Evolutionary conservation across 805 yeast species (phyloP).

Genomic region (Candida schatavii): DNA sequence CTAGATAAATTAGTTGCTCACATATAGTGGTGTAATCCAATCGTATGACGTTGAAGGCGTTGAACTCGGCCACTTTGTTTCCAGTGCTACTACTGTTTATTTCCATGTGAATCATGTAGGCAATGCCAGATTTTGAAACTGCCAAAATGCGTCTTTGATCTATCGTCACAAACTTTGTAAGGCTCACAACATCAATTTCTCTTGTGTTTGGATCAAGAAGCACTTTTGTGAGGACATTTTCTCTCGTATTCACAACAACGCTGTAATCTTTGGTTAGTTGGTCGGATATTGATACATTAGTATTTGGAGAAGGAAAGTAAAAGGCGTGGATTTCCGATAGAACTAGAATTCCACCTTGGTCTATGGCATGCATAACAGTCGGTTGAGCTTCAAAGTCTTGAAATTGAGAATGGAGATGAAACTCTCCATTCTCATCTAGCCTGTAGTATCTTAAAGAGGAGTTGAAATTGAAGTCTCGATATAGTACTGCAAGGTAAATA

Average conservation of each 20-base stretch:
- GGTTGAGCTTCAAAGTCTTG: constrained; percentile 31
- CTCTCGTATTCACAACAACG: constrained; percentile 11
- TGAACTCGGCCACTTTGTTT: neutral
- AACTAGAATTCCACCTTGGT: constrained; percentile 24
- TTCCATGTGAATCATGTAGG: constrained; percentile 23
- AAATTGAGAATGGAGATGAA: constrained; percentile 19
- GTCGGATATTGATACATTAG: neutral
- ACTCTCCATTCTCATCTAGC: constrained; percentile 9
- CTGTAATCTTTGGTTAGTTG: constrained; percentile 3
- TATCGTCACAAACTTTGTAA: constrained; percentile 16
- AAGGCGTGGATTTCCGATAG: constrained; percentile 23
- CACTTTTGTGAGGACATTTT: constrained; percentile 19
- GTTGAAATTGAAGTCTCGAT: constrained; percentile 32
- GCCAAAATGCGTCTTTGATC: constrained; percentile 27
- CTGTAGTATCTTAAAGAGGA: constrained; percentile 29
- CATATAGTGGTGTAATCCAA: constrained; percentile 33
- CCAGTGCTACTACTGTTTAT: neutral
- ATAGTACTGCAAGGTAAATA: constrained; percentile 21
- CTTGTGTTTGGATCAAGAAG: constrained; percentile 1
- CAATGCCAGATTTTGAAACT: constrained; percentile 27
- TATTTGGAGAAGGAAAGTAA: constrained; percentile 23
- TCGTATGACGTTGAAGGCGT: neutral
- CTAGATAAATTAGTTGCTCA: constrained; percentile 22
- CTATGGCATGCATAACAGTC: constrained; percentile 18
- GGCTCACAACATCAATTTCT: constrained; percentile 1